phyloP scores from a whole-genome alignment of 768 basidiomycete genomes.

The Lactifluus pinguis region DNA sequence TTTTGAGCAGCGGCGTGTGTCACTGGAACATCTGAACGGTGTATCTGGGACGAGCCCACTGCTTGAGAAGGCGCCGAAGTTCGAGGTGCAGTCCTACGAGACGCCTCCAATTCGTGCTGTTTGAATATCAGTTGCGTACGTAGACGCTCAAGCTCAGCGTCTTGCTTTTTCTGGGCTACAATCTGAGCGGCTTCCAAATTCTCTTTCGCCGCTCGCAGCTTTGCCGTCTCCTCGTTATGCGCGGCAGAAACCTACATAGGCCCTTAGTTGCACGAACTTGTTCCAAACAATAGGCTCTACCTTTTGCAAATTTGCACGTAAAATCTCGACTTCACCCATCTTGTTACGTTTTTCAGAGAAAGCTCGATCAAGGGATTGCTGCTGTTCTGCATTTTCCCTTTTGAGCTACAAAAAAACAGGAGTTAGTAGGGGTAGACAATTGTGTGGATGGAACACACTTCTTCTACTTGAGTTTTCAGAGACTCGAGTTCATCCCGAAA shows the following conservation, averaged over 20 bases:
- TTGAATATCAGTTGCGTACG: slow-evolving; percentile 18
- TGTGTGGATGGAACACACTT: background rate
- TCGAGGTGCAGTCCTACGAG: background rate
- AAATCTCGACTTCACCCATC: slow-evolving; percentile 18
- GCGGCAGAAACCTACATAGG: background rate
- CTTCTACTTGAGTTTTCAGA: slow-evolving; percentile 4
- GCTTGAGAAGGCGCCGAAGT: background rate
- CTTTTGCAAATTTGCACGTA: slow-evolving; percentile 17
- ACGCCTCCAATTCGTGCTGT: slow-evolving; percentile 15
- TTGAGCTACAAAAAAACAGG: slow-evolving; percentile 1
- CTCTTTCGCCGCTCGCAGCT: slow-evolving; percentile 15
- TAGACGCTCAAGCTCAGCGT: slow-evolving; percentile 16
- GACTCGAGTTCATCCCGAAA: background rate
- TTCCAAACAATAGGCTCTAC: background rate
- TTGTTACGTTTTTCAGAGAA: slow-evolving; percentile 17
- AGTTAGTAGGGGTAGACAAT: background rate
- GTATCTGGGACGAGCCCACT: background rate
- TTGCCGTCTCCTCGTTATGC: slow-evolving; percentile 12
- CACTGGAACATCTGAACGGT: background rate
- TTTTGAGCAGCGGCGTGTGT: background rate
- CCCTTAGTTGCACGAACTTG: background rate
- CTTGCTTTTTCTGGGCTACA: slow-evolving; percentile 4
- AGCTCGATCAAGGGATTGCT: slow-evolving; percentile 11
- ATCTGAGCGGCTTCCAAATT: slow-evolving; percentile 12
- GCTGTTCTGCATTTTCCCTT: slow-evolving; percentile 6